Conservation (phyloP, 371 early-diverging fungal species). For the Mucor racemosus region DNA sequence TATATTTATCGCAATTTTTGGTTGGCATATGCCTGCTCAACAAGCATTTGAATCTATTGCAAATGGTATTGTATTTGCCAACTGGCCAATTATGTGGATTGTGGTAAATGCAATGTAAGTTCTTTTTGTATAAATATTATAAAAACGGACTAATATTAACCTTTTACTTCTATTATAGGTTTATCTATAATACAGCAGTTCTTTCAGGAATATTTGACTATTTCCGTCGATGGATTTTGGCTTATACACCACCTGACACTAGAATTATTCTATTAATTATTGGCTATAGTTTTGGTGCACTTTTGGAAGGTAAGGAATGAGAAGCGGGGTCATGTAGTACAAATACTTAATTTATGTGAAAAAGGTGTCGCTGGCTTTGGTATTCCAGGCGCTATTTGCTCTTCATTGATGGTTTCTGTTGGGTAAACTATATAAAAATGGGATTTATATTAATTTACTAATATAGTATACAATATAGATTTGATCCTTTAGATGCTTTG, state of each 20-base stretch:
- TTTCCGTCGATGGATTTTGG: slow-evolving; percentile 55
- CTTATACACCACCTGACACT: slow-evolving; percentile 51
- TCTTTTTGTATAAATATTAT: background rate
- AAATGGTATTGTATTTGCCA: slow-evolving; percentile 52
- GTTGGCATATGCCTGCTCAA: slow-evolving; percentile 60
- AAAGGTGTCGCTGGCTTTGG: slow-evolving; percentile 57
- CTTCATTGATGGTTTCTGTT: slow-evolving; percentile 52
- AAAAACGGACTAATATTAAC: background rate
- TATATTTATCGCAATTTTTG: slow-evolving; percentile 59
- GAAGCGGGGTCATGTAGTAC: background rate
- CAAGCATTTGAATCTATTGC: slow-evolving; percentile 47
- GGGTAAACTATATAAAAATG: slow-evolving; percentile 33
- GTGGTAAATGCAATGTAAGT: slow-evolving; percentile 54
- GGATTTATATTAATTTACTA: background rate
- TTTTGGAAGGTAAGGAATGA: slow-evolving; percentile 44
- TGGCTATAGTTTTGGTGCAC: slow-evolving; percentile 51
- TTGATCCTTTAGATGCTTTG: slow-evolving; percentile 52
- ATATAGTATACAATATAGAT: slow-evolving; percentile 21
- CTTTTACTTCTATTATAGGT: slow-evolving; percentile 26
- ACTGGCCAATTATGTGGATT: slow-evolving; percentile 65
- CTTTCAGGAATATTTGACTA: slow-evolving; percentile 51
- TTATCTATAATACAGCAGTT: slow-evolving; percentile 50
- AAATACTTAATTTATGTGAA: background rate
- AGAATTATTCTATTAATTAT: slow-evolving; percentile 49
- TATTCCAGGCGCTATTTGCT: slow-evolving; percentile 59